Percentiles rank a stretch among this genome's conserved stretches.
Evolutionary conservation across 768 basidiomycete species (phyloP).

Genomic region (Coprinopsis marcescibilis): DNA sequence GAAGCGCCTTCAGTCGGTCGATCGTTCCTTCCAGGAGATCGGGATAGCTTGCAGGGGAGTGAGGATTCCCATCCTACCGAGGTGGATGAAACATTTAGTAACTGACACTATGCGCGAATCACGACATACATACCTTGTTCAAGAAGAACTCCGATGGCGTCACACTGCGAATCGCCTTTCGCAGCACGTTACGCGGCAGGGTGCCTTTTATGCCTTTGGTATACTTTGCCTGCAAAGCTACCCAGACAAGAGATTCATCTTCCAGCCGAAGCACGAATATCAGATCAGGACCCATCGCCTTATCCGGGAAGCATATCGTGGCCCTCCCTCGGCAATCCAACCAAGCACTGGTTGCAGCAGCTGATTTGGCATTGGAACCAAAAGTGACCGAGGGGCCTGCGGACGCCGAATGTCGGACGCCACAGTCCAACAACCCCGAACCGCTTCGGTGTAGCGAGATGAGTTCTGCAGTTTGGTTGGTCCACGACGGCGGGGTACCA

Average conservation of each 20-base stretch:
- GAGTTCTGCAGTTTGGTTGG: constrained; percentile 29
- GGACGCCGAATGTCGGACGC: constrained; percentile 22
- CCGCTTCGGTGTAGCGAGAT: constrained; percentile 27
- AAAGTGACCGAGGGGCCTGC: constrained; percentile 32
- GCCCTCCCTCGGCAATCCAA: constrained; percentile 24
- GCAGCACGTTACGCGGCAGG: constrained; percentile 24
- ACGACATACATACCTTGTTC: constrained; percentile 28
- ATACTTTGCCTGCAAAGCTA: constrained; percentile 37
- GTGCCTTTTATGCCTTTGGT: constrained; percentile 27
- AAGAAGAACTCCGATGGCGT: constrained; percentile 36
- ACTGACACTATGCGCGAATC: not conserved
- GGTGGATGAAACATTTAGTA: not conserved
- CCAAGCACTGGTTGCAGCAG: constrained; percentile 30
- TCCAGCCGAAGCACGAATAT: constrained; percentile 33
- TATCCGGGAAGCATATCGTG: constrained; percentile 37
- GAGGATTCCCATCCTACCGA: constrained; percentile 29
- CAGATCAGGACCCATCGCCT: constrained; percentile 37
- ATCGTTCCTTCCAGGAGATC: constrained; percentile 23
- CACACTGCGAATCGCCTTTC: constrained; percentile 36
- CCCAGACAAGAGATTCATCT: constrained; percentile 34
- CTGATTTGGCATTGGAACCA: constrained; percentile 31
- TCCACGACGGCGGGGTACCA: constrained; percentile 30
- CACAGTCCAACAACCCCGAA: constrained; percentile 22
- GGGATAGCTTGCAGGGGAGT: constrained; percentile 28
- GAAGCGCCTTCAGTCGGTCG: constrained; percentile 23